phyloP scores from a whole-genome alignment of 176 grass and related monocot genomes.

The Carex parvula region DNA sequence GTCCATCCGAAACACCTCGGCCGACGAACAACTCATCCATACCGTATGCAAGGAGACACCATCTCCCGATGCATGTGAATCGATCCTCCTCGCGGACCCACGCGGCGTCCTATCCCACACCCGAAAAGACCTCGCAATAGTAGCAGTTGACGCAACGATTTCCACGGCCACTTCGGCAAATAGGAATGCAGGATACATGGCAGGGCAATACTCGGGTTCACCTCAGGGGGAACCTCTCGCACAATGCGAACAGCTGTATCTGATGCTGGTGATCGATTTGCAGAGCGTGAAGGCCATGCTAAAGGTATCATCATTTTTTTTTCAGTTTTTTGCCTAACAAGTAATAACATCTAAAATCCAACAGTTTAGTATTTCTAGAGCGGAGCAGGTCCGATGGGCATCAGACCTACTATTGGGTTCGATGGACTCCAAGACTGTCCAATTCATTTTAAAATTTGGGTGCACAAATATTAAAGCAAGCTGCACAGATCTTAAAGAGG shows the following conservation, averaged over 20 bases:
- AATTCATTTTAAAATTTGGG: too few species aligned
- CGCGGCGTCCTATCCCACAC: not conserved
- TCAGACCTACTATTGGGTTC: too few species aligned
- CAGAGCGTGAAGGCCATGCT: not conserved
- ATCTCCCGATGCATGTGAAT: not conserved
- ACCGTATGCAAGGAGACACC: not conserved
- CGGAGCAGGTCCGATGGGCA: too few species aligned
- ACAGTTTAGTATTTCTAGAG: too few species aligned
- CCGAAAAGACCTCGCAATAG: not conserved
- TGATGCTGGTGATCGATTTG: not conserved
- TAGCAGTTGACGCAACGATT: not conserved
- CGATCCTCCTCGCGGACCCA: not conserved
- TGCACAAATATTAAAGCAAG: too few species aligned
- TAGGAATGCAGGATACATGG: not conserved
- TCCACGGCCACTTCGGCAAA: not conserved
- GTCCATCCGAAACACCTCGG: not conserved
- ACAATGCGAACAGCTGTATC: not conserved
- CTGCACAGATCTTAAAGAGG: too few species aligned
- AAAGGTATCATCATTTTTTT: not conserved
- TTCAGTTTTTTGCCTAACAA: too few species aligned
- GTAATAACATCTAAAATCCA: too few species aligned
- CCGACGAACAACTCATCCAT: not conserved
- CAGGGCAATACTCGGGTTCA: not conserved
- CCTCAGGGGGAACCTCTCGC: not conserved
- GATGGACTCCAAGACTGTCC: too few species aligned